Evolutionary conservation across 2,329 filamentous ascomycete genomes (phyloP), one percentile per base, ranked within the genome.

Genomic region (Cytospora schulzeri): DNA sequence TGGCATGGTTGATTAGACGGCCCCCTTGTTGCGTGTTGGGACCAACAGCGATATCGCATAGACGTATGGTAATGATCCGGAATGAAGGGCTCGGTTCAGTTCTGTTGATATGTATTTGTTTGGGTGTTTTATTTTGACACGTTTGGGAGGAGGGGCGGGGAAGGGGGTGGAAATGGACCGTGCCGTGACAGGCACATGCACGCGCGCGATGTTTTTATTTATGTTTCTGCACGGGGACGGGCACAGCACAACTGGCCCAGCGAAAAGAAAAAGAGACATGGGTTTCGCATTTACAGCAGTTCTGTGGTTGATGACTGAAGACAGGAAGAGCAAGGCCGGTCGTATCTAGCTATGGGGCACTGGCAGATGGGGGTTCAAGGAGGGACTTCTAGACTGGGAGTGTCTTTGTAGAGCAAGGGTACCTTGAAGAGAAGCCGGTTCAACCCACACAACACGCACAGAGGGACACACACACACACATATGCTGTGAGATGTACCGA

Each of bases 1-100:
- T 70, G 88, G 87, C 59, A 76, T 82, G 69, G 76, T 81, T 57
- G 78, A 81, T 41, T 48, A 54, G 31, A 54, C 31, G 29, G 15
- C n/a, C 28, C n/a, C n/a, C 11, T 22, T 4, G 4, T 24, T 48
- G n/a, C 17, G 45, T 24, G 45, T 22, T 22, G 45, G 22, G 45
- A 14, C 6, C 45, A 3, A 45, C 45, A 48, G 45, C n/a, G 22
- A 24, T 5, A 48, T 22, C 11, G 24, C 45, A 48, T 48, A 24
- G 45, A 48, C n/a, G 45, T 14, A 48, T 48, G 45, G n/a, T 48
- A 48, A 48, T 48, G 45, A 50, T 15, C 14, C 26, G 24, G 56
- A 35, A 24, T 28, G 9, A 33, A 28, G 56, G 38, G 28, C 54
- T 60, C 29, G 26, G 41, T 31, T 29, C 38, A 22, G 56, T n/a